Conservation (phyloP, 768 basidiomycete species). For the Rhizopogon roseolus region DNA sequence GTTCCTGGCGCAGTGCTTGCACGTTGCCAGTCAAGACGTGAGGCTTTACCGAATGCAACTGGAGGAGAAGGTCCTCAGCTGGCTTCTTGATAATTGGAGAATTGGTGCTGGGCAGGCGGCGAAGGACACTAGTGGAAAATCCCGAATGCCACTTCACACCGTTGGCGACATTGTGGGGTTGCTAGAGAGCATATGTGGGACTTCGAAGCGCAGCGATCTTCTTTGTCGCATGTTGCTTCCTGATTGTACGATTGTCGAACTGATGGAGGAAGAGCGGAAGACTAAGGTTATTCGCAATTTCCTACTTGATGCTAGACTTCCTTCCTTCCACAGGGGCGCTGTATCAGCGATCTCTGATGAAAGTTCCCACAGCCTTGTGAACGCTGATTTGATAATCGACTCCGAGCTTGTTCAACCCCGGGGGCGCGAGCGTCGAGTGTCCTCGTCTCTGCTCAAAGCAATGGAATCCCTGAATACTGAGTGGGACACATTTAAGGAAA, state of each 20-base stretch:
- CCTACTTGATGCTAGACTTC: conserved; percentile 60
- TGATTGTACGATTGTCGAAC: conserved; percentile 58
- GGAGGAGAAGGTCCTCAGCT: conserved; percentile 81
- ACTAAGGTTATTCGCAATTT: conserved; percentile 65
- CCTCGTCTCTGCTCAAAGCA: conserved; percentile 56
- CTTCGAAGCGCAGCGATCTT: conserved; percentile 41
- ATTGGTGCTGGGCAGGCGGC: conserved; percentile 33
- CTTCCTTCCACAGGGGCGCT: conserved; percentile 27
- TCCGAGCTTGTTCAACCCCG: conserved; percentile 41
- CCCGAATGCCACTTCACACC: conserved; percentile 47
- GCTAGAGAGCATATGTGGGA: conserved; percentile 59
- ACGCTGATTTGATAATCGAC: conserved; percentile 1
- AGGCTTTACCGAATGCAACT: conserved; percentile 78
- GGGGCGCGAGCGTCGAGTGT: conserved; percentile 57
- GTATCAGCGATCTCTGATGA: background rate
- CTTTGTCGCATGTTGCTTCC: conserved; percentile 57
- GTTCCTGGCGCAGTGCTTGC: conserved; percentile 68
- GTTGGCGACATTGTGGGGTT: conserved; percentile 60
- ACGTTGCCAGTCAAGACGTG: conserved; percentile 74
- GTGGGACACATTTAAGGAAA: conserved; percentile 41
- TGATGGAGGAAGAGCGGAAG: conserved; percentile 52
- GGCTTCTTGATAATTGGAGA: conserved; percentile 75
- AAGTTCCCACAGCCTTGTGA: background rate
- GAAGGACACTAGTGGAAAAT: conserved; percentile 29
- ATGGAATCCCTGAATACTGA: conserved; percentile 47